A percentile compares a stretch with the other conserved stretches of the same genome.
phyloP scores from a whole-genome alignment of 805 yeast species.

The Candida easanensis region DNA sequence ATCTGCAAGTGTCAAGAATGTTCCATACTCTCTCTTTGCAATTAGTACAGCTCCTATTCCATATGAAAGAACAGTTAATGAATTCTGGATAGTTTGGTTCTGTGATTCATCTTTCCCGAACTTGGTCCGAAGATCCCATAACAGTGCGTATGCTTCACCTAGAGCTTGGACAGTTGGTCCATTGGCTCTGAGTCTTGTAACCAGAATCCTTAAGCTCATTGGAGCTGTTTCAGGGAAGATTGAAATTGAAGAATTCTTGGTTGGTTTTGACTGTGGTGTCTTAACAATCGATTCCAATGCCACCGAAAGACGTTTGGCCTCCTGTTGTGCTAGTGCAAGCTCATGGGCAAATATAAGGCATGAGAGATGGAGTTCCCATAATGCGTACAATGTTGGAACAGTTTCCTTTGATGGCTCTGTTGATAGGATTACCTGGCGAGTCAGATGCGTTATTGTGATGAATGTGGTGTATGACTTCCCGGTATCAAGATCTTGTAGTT shows the following conservation, averaged over 20 bases:
- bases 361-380: conserved; percentile 28
- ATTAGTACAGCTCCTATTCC: conserved; percentile 26
- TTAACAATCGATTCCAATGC: conserved; percentile 20
- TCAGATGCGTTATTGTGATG: conserved; percentile 13
- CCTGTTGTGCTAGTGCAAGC: conserved; percentile 25
- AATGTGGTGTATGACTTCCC: conserved; percentile 9
- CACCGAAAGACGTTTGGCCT: conserved; percentile 21
- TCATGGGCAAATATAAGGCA: conserved; percentile 23
- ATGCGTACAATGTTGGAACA: conserved; percentile 5
- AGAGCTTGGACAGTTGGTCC: conserved; percentile 20
- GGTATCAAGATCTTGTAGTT: conserved; percentile 1
- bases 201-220: conserved; percentile 19
- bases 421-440: conserved; percentile 6
- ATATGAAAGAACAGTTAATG: conserved; percentile 16
- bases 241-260: background rate
- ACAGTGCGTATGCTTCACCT: conserved; percentile 15
- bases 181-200: conserved; percentile 23
- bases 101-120: background rate
- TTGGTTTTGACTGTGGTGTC: background rate
- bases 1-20: conserved; percentile 25
- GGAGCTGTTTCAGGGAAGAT: conserved; percentile 22
- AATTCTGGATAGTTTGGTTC: background rate
- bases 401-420: background rate
- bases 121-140: conserved; percentile 17
- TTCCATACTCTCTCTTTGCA: conserved; percentile 28